Base-by-base conservation (phyloP, 2,329 filamentous ascomycete species). In the Neoascochyta sp. region DNA sequence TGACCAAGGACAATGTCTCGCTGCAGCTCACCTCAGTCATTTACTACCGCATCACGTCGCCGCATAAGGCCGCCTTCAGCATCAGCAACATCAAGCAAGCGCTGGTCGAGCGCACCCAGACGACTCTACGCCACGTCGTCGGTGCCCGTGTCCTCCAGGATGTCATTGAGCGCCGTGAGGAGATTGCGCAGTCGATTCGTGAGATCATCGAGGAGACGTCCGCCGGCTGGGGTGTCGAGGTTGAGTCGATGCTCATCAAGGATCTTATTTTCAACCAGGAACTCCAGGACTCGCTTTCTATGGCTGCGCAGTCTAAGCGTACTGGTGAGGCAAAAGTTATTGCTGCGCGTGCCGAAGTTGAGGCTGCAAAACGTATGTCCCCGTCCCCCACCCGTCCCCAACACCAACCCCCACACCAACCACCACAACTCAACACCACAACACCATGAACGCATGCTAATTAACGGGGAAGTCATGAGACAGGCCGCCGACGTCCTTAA, bases 1-100 rank as follows among this genome's bases (percentile, higher is more conserved):
- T 98, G 89, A 98, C 92, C 64, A 96, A 96, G 71, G 92, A 98
- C 74, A 98, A 98, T 56, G 92, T 96, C 43, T 94, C 86, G 24
- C 75, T 98, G 22, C 82, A 89, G 53, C 75, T 98, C 48, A 96
- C 89, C 26, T 94, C 86, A 5, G 92, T 98, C 61, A 95, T 98
- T 69, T 98, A 98, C 76, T 98, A 98, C 72, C 89, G 95, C 74
- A 90, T 98, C 57, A 85, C 83, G 32, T 84, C 85, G 16, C 92
- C 92, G 1, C 90, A 96, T 76, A 95, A 94, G 70, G 88, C 90
- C 36, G 90, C 92, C 38, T 98, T 96, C 61, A 92, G 92, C 48
- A 95, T 98, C 63, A 75, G 83, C 67, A 92, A 96, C 64, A 84
- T 98, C 40, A 84, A 85, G 50, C 88, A 94, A 68, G 92, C 92